These are phyloP conservation scores for Mycena filopes DNA, from an alignment of 768 basidiomycete genomes.

Conservation along the genomic window DNA sequence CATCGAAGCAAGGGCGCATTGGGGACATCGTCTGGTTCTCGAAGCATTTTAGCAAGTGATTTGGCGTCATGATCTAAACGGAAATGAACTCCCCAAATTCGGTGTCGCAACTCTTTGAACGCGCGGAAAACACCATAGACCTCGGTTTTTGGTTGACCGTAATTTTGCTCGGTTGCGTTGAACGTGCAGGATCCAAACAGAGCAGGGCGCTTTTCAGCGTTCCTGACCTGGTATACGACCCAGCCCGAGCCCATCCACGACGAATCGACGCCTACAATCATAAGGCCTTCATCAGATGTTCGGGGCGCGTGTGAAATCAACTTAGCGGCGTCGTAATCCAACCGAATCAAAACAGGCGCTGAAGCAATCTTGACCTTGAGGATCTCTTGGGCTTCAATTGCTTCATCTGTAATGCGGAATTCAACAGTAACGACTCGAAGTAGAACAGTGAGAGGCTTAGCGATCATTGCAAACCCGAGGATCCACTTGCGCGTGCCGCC, in stretches of 20 bases:
- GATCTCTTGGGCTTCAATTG: constrained; percentile 37
- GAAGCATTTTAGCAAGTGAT: constrained; percentile 50
- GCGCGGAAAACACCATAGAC: constrained; percentile 49
- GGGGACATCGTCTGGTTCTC: constrained; percentile 46
- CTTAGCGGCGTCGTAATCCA: constrained; percentile 43
- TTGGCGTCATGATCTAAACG: constrained; percentile 47
- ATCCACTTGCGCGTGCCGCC: constrained; percentile 41
- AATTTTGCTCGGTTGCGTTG: constrained; percentile 43
- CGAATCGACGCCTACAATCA: constrained; percentile 49
- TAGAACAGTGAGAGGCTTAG: constrained; percentile 39
- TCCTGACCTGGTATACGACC: constrained; percentile 44
- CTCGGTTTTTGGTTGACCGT: constrained; percentile 51
- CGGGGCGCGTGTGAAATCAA: constrained; percentile 18
- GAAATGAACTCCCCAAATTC: constrained; percentile 46
- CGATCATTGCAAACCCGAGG: constrained; percentile 34
- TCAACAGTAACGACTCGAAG: constrained; percentile 12
- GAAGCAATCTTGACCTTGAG: constrained; percentile 36
- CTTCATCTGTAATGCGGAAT: constrained; percentile 40
- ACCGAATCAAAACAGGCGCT: constrained; percentile 42
- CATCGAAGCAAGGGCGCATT: constrained; percentile 50
- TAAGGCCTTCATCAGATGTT: constrained; percentile 33
- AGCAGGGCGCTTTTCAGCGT: constrained; percentile 36
- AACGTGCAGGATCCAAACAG: constrained; percentile 47
- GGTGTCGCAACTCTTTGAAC: constrained; percentile 41
- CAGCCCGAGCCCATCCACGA: constrained; percentile 46